Percentiles rank a stretch among this genome's conserved stretches.
Conservation (phyloP, 1,139 yeast genomes). For the Scheffersomyces titani region DNA sequence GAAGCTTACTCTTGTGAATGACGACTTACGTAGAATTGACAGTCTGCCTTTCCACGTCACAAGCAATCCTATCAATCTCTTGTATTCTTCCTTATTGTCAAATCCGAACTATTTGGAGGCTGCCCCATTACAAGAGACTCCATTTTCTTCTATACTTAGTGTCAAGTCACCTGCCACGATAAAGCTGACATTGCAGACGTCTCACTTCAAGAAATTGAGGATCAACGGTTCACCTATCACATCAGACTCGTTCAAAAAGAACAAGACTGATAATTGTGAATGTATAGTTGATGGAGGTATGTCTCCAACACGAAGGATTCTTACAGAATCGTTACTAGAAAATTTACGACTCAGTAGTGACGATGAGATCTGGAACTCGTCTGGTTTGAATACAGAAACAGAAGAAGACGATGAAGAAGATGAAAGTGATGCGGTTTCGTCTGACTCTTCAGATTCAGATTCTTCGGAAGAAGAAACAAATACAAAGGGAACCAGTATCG, state of each 20-base stretch:
- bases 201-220: slow-evolving; percentile 46
- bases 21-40: not conserved
- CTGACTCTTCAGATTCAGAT: slow-evolving; percentile 27
- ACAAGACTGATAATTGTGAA: slow-evolving; percentile 8
- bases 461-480: slow-evolving; percentile 15
- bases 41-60: not conserved
- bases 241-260: slow-evolving; percentile 23
- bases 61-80: slow-evolving; percentile 15
- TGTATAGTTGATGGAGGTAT: slow-evolving; percentile 5
- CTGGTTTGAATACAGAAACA: slow-evolving; percentile 25
- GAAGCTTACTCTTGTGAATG: not conserved
- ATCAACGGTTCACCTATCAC: slow-evolving; percentile 45
- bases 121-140: slow-evolving; percentile 8
- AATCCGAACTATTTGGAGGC: slow-evolving; percentile 7
- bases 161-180: slow-evolving; percentile 44
- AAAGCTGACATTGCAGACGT: slow-evolving; percentile 34
- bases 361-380: slow-evolving; percentile 22
- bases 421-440: slow-evolving; percentile 14
- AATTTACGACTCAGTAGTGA: slow-evolving; percentile 13
- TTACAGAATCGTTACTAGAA: slow-evolving; percentile 11
- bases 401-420: slow-evolving; percentile 24
- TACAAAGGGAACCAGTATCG: slow-evolving; percentile 11
- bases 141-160: slow-evolving; percentile 14
- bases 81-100: slow-evolving; percentile 15
- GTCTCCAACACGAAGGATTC: slow-evolving; percentile 10